These are phyloP conservation scores for Penicillium flavigenum DNA, from an alignment of 495 filamentous ascomycete species.

Conservation along the genomic window DNA sequence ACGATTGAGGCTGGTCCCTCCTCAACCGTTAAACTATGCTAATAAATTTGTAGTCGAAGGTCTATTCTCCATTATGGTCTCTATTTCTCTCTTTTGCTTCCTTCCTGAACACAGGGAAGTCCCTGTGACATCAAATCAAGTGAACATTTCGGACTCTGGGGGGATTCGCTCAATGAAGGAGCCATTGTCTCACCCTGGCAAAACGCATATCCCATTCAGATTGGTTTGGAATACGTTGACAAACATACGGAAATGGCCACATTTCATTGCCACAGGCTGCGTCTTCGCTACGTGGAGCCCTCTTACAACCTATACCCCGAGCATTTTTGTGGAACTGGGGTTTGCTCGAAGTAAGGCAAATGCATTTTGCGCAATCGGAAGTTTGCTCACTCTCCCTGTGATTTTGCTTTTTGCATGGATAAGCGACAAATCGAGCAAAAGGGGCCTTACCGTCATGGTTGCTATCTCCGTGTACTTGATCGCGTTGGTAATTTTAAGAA, in stretches of 20 bases:
- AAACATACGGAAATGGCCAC: conserved; percentile 33
- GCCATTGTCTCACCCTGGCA: background rate
- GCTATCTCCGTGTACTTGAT: conserved; percentile 28
- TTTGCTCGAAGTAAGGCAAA: conserved; percentile 34
- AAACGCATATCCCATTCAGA: conserved; percentile 10
- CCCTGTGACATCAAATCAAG: background rate
- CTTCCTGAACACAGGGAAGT: background rate
- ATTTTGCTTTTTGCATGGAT: conserved; percentile 35
- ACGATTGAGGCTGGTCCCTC: background rate
- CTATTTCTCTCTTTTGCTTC: conserved; percentile 9
- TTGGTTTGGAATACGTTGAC: conserved; percentile 21
- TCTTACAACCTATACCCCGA: conserved; percentile 40
- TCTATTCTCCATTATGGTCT: conserved; percentile 44
- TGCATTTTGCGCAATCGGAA: conserved; percentile 36
- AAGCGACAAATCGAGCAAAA: conserved; percentile 22
- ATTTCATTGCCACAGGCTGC: conserved; percentile 37
- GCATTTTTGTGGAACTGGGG: conserved; percentile 36
- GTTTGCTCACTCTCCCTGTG: conserved; percentile 31
- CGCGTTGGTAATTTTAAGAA: conserved; percentile 20
- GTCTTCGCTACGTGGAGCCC: conserved; percentile 40
- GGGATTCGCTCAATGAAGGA: background rate
- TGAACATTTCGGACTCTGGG: background rate
- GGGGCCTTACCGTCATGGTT: conserved; percentile 27
- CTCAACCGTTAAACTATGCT: background rate
- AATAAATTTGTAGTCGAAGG: conserved; percentile 41